Evolutionary conservation across 106 monocot species (phyloP).

Genomic region (Dendrobium officinale): DNA sequence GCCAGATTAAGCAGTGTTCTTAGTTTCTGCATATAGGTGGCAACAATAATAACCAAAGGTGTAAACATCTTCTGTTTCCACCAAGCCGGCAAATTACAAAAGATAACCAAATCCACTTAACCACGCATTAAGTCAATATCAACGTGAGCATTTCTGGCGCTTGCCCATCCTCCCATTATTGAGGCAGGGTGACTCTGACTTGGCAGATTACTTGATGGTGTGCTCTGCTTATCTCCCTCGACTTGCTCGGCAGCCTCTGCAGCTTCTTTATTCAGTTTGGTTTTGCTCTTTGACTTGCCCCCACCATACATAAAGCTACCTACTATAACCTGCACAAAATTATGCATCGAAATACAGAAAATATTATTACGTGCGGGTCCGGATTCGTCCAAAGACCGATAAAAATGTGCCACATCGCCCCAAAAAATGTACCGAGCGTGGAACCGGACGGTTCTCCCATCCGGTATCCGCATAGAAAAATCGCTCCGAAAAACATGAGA

Average conservation of each 20-base stretch:
- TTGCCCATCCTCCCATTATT: slow-evolving; percentile 27
- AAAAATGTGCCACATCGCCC: too few species aligned
- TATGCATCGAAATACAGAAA: too few species aligned
- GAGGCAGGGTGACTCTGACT: slow-evolving; percentile 21
- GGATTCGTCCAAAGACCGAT: too few species aligned
- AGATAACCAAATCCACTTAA: slow-evolving; percentile 2
- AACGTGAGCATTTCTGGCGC: slow-evolving; percentile 37
- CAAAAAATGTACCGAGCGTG: too few species aligned
- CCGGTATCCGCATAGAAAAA: too few species aligned
- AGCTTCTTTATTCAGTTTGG: slow-evolving; percentile 21
- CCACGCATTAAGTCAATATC: slow-evolving; percentile 54
- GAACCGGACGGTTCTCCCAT: too few species aligned
- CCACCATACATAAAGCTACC: slow-evolving; percentile 74
- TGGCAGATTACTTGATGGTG: slow-evolving; percentile 2
- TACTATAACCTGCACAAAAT: slow-evolving; percentile 53
- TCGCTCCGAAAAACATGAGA: background rate
- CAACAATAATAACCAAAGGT: background rate
- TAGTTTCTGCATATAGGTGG: background rate
- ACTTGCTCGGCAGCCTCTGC: slow-evolving; percentile 4
- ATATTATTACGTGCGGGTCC: too few species aligned
- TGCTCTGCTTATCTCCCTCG: slow-evolving; percentile 9
- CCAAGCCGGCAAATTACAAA: background rate
- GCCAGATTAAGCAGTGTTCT: background rate
- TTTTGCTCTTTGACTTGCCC: slow-evolving; percentile 34
- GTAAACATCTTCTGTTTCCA: background rate